Base-by-base conservation (phyloP, 768 basidiomycete species). In the Cyclocybe cylindracea region DNA sequence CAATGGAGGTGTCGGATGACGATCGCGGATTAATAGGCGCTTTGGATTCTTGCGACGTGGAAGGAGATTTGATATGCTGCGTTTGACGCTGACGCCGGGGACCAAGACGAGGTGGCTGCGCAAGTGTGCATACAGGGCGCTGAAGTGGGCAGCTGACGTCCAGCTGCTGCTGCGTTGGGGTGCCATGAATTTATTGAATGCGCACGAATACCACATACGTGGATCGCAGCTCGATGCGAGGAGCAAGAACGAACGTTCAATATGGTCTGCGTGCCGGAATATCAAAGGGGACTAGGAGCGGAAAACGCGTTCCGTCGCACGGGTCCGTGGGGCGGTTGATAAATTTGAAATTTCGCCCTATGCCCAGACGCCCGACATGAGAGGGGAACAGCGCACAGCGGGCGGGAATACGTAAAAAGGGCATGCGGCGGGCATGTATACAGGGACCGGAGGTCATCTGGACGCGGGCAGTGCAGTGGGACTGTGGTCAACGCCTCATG, bases 401-500 rank as follows among this genome's bases (percentile, higher is more conserved):
- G 33, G 39, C 31, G 24, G 18, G 18, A 44, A 37, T 36, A 34
- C 41, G 43, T 35, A 9, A 31, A 40, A 50, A 39, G 43, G 38
- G 32, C 14, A 44, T 18, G 43, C 39, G 53, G 39, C 49, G 42
- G 36, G 32, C 19, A 48, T 31, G 7, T 44, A 39, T 37, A 33
- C 24, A n/a, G 18, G 35, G 42, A 38, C 24, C 24, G 36, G 34
- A 33, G 44, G 46, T 53, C 54, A 57, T 38, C 37, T 44, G 54
- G 39, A 40, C 45, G 24, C 24, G 44, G 39, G 57, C 50, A 34
- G 45, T 51, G 53, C 41, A 43, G 13, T 34, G 38, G 43, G 52
- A 60, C 60, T 47, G 57, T 60, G 59, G 36, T n/a, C 14, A 32
- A 44, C 53, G 56, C 50, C 51, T 47, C 36, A 10, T 35, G 44